These are phyloP conservation scores for Coemansia sp. DNA, from an alignment of 192 early-diverging fungal species.

Conservation along the genomic window DNA sequence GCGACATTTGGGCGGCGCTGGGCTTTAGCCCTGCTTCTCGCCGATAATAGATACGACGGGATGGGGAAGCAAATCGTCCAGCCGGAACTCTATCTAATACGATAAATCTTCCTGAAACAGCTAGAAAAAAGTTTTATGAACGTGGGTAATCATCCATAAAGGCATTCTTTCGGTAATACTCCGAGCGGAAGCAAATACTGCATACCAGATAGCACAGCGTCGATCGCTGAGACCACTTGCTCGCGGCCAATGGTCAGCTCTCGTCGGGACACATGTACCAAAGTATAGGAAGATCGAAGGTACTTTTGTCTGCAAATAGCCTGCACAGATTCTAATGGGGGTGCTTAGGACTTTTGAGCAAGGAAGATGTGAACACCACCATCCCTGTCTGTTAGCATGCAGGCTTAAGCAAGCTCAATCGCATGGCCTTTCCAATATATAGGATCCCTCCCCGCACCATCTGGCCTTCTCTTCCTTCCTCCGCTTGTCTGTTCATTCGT, in stretches of 20 bases:
- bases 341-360: neutral
- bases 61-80: neutral
- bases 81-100: neutral
- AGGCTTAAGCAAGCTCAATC: neutral
- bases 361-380: neutral
- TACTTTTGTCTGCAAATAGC: neutral
- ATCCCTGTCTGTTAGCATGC: neutral
- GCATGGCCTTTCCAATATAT: constrained; percentile 4
- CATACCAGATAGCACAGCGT: neutral
- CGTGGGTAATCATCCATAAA: neutral
- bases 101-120: neutral
- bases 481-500: neutral
- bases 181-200: neutral
- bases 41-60: neutral
- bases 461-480: neutral
- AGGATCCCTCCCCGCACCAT: neutral
- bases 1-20: neutral
- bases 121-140: neutral
- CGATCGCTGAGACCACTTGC: neutral
- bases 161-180: neutral
- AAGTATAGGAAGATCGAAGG: neutral
- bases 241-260: neutral
- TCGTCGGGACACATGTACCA: neutral
- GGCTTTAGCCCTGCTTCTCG: neutral
- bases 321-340: neutral